Conservation (phyloP, 2,329 filamentous ascomycete species). For the Ascochyta rabiei region DNA sequence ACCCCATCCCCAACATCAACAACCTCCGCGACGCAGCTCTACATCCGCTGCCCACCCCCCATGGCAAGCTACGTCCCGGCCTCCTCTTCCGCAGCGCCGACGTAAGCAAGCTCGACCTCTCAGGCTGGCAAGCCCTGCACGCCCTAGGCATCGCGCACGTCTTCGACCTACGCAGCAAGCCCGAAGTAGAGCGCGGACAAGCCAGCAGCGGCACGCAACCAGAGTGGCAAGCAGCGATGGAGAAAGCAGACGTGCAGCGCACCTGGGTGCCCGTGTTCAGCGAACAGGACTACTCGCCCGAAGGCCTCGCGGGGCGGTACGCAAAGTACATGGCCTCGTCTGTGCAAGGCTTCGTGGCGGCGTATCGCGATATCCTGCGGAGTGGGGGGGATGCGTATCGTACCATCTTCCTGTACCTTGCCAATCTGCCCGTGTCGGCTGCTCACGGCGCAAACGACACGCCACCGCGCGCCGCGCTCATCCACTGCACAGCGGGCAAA, state of each 20-base stretch:
- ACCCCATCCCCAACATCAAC: constrained; percentile 37
- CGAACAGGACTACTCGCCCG: constrained; percentile 66
- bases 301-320: constrained; percentile 66
- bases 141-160: constrained; percentile 66
- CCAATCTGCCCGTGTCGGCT: constrained; percentile 13
- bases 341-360: constrained; percentile 65
- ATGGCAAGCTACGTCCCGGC: constrained; percentile 56
- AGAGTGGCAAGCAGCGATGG: constrained; percentile 31
- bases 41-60: constrained; percentile 26
- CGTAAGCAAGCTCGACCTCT: constrained; percentile 48
- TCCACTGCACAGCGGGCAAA: constrained; percentile 80
- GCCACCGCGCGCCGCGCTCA: constrained; percentile 58
- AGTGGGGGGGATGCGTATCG: constrained; percentile 60
- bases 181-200: constrained; percentile 60
- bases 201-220: constrained; percentile 45
- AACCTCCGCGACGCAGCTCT: constrained; percentile 46
- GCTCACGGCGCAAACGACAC: neutral
- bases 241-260: constrained; percentile 53
- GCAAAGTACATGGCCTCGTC: constrained; percentile 64
- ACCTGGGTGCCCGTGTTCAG: constrained; percentile 70
- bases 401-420: constrained; percentile 68
- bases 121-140: constrained; percentile 34
- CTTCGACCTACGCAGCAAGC: constrained; percentile 70
- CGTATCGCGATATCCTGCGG: constrained; percentile 67
- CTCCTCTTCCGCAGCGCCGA: constrained; percentile 73